Evolutionary conservation across 495 filamentous ascomycete species (phyloP), one percentile per base, ranked within the genome.

Genomic region (Annulohypoxylon moriforme): DNA sequence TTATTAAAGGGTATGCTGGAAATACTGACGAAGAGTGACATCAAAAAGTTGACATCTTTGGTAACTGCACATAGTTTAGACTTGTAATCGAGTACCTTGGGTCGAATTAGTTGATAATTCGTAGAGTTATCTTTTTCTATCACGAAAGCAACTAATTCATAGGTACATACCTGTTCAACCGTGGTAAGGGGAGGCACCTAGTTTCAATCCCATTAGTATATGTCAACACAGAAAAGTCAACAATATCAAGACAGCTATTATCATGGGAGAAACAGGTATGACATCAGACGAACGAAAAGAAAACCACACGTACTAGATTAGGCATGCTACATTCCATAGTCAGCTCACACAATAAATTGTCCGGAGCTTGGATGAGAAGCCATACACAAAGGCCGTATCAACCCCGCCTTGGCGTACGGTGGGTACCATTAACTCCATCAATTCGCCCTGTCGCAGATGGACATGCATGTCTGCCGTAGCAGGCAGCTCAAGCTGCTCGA

Each of bases 381-480:
- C 64, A 64, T 72, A 72, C 50, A 97, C 93, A 79, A 87, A 94
- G 22, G 92, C 92, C 18, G 89, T 92, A 78, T 95, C 91, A 69
- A 92, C 89, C 18, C 80, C 81, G 70, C 92, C 94, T 64, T 85
- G 77, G 53, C 87, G 82, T 72, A 97, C 91, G 24, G 86, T 90
- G 18, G 92, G 92, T 44, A 90, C 90, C 27, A 97, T 93, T n/a
- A 92, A 81, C 64, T 94, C 85, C 87, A 93, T 92, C 86, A 97
- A 92, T 47, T 86, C 82, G 1, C 90, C 92, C 81, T 96, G 90
- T 42, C 94, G 87, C 60, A 97, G 85, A 77, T 93, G 92, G 65
- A 87, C 86, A 62, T 85, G 80, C 78, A 84, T 82, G 66, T 83
- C 81, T 47, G 93, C 92, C 52, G 92, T 87, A 33, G 92, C 86